phyloP scores from a whole-genome alignment of 2,329 filamentous ascomycete species.

The Diaporthe caulivora region DNA sequence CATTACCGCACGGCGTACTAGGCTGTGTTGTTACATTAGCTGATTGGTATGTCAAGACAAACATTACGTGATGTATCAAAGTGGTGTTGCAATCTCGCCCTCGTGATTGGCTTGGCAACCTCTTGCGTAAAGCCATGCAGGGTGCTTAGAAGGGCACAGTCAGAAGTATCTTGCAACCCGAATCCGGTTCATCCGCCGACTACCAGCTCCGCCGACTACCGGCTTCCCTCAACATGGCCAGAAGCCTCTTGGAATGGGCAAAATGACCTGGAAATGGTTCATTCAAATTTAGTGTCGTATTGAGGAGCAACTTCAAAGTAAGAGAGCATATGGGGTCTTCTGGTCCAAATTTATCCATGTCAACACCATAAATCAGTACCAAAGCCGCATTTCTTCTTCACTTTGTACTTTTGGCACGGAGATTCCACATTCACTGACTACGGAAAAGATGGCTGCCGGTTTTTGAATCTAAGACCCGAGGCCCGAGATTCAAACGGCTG shows the following conservation, averaged over 20 bases:
- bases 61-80: neutral
- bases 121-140: constrained; percentile 1
- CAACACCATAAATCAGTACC: too few relatives aligned
- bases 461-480: neutral
- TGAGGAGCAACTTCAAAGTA: too few relatives aligned
- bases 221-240: neutral
- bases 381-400: neutral
- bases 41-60: neutral
- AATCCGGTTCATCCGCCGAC: neutral
- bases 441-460: neutral
- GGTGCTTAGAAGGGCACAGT: neutral
- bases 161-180: neutral
- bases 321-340: too few relatives aligned
- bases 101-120: neutral
- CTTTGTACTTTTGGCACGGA: neutral
- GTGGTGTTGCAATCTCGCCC: neutral
- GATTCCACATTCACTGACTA: neutral
- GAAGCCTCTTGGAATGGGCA: neutral
- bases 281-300: neutral
- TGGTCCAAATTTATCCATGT: too few relatives aligned
- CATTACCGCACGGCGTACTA: neutral
- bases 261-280: neutral
- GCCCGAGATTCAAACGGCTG: neutral
- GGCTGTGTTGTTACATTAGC: neutral
- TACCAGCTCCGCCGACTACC: neutral